Percentiles rank a stretch among this genome's conserved stretches.
Evolutionary conservation across 768 basidiomycete species (phyloP).

Genomic region (Naematelia encephala): DNA sequence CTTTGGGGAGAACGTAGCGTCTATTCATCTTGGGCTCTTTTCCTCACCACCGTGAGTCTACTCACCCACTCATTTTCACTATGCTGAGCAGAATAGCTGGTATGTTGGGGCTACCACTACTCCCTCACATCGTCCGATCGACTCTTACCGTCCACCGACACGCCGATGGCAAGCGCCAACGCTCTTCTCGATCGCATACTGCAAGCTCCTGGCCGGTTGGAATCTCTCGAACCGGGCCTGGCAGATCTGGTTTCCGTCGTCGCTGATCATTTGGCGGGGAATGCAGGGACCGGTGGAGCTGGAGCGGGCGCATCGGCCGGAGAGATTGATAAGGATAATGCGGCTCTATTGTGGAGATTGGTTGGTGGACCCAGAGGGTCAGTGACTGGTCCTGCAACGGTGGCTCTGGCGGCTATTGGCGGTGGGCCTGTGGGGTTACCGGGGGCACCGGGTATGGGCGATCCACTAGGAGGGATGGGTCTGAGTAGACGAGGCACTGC

Average conservation of each 20-base stretch:
- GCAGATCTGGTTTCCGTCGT: conserved; percentile 12
- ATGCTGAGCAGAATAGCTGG: not conserved
- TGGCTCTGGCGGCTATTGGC: not conserved
- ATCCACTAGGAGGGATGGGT: not conserved
- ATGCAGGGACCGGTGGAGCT: not conserved
- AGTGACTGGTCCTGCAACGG: not conserved
- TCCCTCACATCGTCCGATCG: not conserved
- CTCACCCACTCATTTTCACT: not conserved
- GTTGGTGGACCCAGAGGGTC: not conserved
- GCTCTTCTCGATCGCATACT: conserved; percentile 13
- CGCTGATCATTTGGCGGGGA: conserved; percentile 7
- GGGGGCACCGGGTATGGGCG: not conserved
- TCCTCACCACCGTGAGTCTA: conserved; percentile 32
- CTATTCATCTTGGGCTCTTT: conserved; percentile 34
- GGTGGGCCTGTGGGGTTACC: not conserved
- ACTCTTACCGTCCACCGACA: not conserved
- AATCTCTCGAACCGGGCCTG: conserved; percentile 1
- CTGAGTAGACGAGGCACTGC: not conserved
- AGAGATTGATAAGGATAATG: conserved; percentile 14
- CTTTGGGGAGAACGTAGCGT: conserved; percentile 35
- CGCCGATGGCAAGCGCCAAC: not conserved
- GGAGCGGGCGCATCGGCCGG: not conserved
- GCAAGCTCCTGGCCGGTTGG: not conserved
- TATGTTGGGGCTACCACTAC: not conserved
- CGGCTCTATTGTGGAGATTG: conserved; percentile 16